These are phyloP conservation scores for Wickerhamomyces sp. DNA, from an alignment of 1,139 yeast species.

Conservation along the genomic window DNA sequence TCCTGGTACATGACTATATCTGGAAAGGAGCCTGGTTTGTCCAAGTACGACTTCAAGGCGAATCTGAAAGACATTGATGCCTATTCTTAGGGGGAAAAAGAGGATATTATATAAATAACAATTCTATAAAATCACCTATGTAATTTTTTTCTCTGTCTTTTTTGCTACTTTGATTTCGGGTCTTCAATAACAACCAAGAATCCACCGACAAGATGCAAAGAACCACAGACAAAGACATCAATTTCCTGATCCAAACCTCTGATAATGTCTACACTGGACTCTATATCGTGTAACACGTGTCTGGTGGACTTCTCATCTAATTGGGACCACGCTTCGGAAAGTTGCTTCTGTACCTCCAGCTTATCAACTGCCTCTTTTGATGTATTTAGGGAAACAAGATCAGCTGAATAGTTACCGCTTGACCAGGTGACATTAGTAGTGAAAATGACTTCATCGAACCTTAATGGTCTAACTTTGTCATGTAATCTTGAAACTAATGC, in stretches of 20 bases:
- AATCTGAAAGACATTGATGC: slow-evolving; percentile 24
- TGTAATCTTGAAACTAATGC: slow-evolving; percentile 54
- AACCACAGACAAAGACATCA: slow-evolving; percentile 91
- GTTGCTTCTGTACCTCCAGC: slow-evolving; percentile 71
- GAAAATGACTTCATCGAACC: slow-evolving; percentile 74
- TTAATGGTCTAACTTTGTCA: slow-evolving; percentile 34
- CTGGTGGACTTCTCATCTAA: slow-evolving; percentile 43
- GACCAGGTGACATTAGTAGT: slow-evolving; percentile 93
- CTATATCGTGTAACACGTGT: slow-evolving; percentile 69
- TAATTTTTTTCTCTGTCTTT: not conserved
- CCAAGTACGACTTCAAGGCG: slow-evolving; percentile 31
- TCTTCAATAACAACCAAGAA: slow-evolving; percentile 75
- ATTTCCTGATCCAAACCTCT: slow-evolving; percentile 35
- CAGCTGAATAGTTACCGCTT: slow-evolving; percentile 73
- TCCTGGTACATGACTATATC: slow-evolving; percentile 38
- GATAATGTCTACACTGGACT: slow-evolving; percentile 59
- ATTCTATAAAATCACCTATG: no score
- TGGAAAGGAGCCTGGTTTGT: slow-evolving; percentile 29
- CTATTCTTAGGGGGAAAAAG: not conserved
- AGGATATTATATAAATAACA: not conserved
- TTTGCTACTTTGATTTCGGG: slow-evolving; percentile 1
- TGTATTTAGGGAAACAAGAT: slow-evolving; percentile 79
- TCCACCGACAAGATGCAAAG: slow-evolving; percentile 92
- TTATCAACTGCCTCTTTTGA: slow-evolving; percentile 73
- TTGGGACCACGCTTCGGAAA: slow-evolving; percentile 65